These are phyloP conservation scores for Cornus suecica DNA, from an alignment of 148 eudicot genomes.

Conservation along the genomic window DNA sequence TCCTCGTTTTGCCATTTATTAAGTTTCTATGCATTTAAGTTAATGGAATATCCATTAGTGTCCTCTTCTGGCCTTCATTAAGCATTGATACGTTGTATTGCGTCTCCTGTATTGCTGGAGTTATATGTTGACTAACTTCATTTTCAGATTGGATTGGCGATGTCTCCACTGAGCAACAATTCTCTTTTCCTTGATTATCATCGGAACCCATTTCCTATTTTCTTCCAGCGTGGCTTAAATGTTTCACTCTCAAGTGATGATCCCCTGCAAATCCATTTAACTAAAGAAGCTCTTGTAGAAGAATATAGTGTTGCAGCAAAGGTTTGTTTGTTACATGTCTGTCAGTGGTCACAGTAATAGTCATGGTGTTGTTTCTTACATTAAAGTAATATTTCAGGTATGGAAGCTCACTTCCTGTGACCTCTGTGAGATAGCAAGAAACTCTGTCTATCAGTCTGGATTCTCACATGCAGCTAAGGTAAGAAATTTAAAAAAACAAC, in stretches of 20 bases:
- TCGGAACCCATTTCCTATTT: constrained; percentile 75
- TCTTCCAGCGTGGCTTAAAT: constrained; percentile 78
- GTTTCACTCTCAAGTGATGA: constrained; percentile 84
- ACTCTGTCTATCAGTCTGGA: constrained; percentile 84
- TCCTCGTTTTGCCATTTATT: not conserved
- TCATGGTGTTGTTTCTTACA: not conserved
- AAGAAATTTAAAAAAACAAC: constrained; percentile 13
- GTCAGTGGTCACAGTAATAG: constrained; percentile 6
- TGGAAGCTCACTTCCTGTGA: constrained; percentile 87
- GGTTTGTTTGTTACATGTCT: constrained; percentile 25
- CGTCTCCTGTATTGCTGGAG: not conserved
- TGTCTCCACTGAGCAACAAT: constrained; percentile 88
- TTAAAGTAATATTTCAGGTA: constrained; percentile 38
- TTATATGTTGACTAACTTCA: not conserved
- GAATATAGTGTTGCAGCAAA: constrained; percentile 84
- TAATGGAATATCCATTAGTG: not conserved
- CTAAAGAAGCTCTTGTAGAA: constrained; percentile 78
- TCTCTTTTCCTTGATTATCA: constrained; percentile 81
- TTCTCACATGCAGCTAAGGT: constrained; percentile 82
- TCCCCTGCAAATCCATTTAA: constrained; percentile 82
- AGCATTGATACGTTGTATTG: not conserved
- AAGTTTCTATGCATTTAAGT: not conserved
- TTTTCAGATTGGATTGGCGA: constrained; percentile 66
- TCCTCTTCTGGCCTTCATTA: not conserved
- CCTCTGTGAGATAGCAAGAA: constrained; percentile 79